phyloP scores from a whole-genome alignment of 2,329 filamentous ascomycete species.

The Microdochium bolleyi region DNA sequence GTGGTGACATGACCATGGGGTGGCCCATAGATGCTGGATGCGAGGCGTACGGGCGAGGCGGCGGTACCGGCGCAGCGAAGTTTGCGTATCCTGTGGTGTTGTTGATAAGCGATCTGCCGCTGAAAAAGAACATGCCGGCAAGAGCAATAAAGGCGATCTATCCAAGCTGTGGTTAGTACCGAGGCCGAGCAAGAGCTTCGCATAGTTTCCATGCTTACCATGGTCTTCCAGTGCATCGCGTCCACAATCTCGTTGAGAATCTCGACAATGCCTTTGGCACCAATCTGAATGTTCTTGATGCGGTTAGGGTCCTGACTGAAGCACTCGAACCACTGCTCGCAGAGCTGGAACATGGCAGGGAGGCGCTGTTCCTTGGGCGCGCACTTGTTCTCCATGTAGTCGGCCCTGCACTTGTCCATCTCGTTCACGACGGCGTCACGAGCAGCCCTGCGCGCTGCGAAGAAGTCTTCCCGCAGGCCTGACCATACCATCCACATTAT shows the following conservation, averaged over 20 bases:
- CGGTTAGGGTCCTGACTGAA: conserved; percentile 77
- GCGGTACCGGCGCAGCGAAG: conserved; percentile 10
- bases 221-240: conserved; percentile 75
- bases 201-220: conserved; percentile 39
- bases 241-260: conserved; percentile 94
- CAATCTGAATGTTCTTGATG: conserved; percentile 72
- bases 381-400: conserved; percentile 74
- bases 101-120: conserved; percentile 19
- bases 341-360: conserved; percentile 66
- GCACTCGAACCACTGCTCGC: conserved; percentile 76
- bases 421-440: conserved; percentile 62
- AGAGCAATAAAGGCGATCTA: conserved; percentile 17
- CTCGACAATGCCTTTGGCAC: conserved; percentile 79
- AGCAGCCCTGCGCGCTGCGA: conserved; percentile 61
- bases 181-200: no score
- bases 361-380: conserved; percentile 50
- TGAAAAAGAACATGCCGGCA: conserved; percentile 18
- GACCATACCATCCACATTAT: conserved; percentile 39
- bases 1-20: conserved; percentile 6
- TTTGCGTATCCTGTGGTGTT: conserved; percentile 13
- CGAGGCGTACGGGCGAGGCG: conserved; percentile 5
- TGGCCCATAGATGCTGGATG: conserved; percentile 9
- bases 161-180: conserved; percentile 7
- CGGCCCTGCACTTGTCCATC: conserved; percentile 63
- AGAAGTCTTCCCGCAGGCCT: conserved; percentile 68